Conservation (phyloP, 306 rosid genomes). For the Casuarina glauca region DNA sequence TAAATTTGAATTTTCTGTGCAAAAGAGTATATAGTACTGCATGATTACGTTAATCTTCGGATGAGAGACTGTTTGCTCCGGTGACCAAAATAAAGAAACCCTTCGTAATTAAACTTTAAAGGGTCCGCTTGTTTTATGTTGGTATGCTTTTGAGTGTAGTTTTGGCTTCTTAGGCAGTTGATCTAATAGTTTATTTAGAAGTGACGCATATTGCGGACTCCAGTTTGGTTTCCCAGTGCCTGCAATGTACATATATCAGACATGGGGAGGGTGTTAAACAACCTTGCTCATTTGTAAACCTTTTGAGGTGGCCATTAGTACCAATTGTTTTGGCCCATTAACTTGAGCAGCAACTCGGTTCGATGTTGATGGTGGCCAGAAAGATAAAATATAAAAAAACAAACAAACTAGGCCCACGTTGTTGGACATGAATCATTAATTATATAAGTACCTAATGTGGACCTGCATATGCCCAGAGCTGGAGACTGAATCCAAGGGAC, state of each 20-base stretch:
- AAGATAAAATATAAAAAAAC: no score
- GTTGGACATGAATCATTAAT: no score
- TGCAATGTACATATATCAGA: background rate
- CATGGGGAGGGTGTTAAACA: background rate
- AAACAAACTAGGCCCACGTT: no score
- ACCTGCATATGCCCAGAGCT: no score
- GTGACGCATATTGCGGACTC: background rate
- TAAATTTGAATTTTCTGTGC: background rate
- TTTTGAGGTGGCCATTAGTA: no score
- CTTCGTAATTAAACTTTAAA: background rate
- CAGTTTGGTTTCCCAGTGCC: background rate
- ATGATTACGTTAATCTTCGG: background rate
- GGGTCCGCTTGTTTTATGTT: background rate
- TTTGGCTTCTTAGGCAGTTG: background rate
- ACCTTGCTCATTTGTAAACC: no score
- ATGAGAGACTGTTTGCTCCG: background rate
- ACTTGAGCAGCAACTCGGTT: no score
- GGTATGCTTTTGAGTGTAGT: background rate
- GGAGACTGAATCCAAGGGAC: no score
- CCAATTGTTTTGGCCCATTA: no score
- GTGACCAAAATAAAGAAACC: background rate
- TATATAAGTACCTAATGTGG: no score
- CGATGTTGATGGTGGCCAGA: no score
- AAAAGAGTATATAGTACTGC: background rate
- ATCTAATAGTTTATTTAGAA: background rate